These are phyloP conservation scores for Termitomyces sp. DNA, from an alignment of 768 basidiomycete genomes.

Conservation along the genomic window DNA sequence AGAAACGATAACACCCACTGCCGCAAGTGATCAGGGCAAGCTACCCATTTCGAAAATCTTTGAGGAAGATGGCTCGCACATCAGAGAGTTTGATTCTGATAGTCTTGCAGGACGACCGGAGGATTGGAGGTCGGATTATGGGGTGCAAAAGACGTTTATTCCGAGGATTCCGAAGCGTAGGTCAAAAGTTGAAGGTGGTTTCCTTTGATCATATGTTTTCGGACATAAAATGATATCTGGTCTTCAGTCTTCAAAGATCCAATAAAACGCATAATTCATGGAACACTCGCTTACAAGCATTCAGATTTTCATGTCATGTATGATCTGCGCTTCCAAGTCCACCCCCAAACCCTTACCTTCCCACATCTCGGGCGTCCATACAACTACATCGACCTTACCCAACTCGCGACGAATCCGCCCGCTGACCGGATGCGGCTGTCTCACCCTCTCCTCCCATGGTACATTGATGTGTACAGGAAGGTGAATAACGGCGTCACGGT, in stretches of 20 bases:
- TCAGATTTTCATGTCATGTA: not conserved
- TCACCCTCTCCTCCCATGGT: slow-evolving; percentile 60
- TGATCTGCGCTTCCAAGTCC: not conserved
- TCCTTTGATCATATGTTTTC: too few species aligned
- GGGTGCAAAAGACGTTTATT: not conserved
- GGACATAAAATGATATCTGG: too few species aligned
- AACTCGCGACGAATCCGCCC: slow-evolving; percentile 49
- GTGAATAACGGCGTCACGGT: slow-evolving; percentile 54
- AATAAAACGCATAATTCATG: not conserved
- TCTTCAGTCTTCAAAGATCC: not conserved
- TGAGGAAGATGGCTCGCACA: too few species aligned
- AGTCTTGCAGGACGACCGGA: not conserved
- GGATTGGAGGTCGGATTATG: not conserved
- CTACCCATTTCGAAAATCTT: too few species aligned
- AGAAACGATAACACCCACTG: too few species aligned
- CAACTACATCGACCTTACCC: slow-evolving; percentile 46
- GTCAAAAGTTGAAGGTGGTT: not conserved
- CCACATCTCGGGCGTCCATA: not conserved
- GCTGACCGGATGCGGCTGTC: slow-evolving; percentile 47
- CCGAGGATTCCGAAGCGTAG: too few species aligned
- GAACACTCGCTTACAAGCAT: not conserved
- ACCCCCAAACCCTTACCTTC: not conserved
- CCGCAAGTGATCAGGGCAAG: too few species aligned
- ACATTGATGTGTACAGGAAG: slow-evolving; percentile 47
- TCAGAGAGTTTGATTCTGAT: not conserved